phyloP scores from a whole-genome alignment of 2,329 filamentous ascomycete genomes.

The Erysiphe pulchra region DNA sequence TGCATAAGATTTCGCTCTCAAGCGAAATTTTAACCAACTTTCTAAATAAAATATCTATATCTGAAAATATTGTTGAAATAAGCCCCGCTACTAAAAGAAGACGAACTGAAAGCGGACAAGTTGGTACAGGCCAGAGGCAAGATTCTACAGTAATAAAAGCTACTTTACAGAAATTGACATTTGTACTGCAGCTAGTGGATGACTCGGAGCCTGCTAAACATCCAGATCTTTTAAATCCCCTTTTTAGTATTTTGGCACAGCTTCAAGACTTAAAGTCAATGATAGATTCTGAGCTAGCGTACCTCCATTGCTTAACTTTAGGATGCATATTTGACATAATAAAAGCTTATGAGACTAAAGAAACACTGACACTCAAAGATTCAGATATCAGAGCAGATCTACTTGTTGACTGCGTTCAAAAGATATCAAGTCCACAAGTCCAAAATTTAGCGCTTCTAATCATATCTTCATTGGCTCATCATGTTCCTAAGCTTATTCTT shows the following conservation, averaged over 20 bases:
- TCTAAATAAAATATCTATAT: constrained; percentile 46
- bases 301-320: constrained; percentile 66
- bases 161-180: constrained; percentile 51
- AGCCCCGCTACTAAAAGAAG: constrained; percentile 55
- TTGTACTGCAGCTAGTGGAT: constrained; percentile 75
- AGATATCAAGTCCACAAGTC: constrained; percentile 73
- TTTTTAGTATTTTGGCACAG: constrained; percentile 71
- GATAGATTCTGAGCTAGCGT: constrained; percentile 66
- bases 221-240: constrained; percentile 45
- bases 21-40: constrained; percentile 47
- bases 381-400: constrained; percentile 68
- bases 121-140: constrained; percentile 31
- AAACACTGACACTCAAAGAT: constrained; percentile 41
- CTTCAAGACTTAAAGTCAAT: constrained; percentile 64
- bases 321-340: constrained; percentile 66
- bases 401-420: constrained; percentile 81
- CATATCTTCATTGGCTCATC: constrained; percentile 63
- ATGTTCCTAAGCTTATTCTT: constrained; percentile 71
- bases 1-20: constrained; percentile 48
- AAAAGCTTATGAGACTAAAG: constrained; percentile 40
- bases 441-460: constrained; percentile 78
- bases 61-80: constrained; percentile 45
- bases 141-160: constrained; percentile 38
- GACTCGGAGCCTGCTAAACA: constrained; percentile 50
- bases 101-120: constrained; percentile 49